Percentiles rank a stretch among this genome's conserved stretches.
Evolutionary conservation across 768 basidiomycete species (phyloP).

Genomic region (Fomitopsis pulvina): DNA sequence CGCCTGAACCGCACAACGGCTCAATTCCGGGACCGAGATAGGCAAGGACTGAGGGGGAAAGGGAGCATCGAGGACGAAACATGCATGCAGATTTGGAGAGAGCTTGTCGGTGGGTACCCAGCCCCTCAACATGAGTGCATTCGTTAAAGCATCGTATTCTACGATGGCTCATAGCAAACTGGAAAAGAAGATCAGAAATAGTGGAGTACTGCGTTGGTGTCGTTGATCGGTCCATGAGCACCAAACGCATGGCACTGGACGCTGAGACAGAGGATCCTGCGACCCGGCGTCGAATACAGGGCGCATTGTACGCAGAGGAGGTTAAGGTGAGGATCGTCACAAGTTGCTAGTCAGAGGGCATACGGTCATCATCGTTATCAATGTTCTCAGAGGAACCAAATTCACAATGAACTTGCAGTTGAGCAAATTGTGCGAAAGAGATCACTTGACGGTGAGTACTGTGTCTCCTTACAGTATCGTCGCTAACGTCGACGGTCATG

Average conservation of each 20-base stretch:
- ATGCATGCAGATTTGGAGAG: conserved; percentile 71
- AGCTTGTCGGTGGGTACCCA: conserved; percentile 57
- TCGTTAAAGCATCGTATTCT: conserved; percentile 31
- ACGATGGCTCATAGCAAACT: conserved; percentile 30
- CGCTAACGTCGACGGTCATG: background rate
- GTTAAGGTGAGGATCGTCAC: conserved; percentile 73
- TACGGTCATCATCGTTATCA: too few relatives aligned
- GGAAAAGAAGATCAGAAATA: conserved; percentile 68
- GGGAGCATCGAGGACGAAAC: conserved; percentile 66
- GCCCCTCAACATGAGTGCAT: background rate
- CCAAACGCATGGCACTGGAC: conserved; percentile 44
- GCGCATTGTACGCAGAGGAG: conserved; percentile 55
- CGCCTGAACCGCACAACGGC: conserved; percentile 76
- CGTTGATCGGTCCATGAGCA: conserved; percentile 55
- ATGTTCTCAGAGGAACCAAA: conserved; percentile 53
- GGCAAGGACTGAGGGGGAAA: conserved; percentile 36
- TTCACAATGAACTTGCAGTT: conserved; percentile 67
- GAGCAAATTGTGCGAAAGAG: conserved; percentile 67
- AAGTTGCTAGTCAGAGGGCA: too few relatives aligned
- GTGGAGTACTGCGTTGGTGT: conserved; percentile 71
- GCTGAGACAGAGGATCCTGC: conserved; percentile 36
- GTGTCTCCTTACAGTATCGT: background rate
- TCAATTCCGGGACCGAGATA: conserved; percentile 65
- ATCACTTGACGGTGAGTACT: conserved; percentile 59
- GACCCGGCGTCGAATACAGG: conserved; percentile 45